phyloP scores from a whole-genome alignment of 192 early-diverging fungal species.

The Funneliformis geosporum region DNA sequence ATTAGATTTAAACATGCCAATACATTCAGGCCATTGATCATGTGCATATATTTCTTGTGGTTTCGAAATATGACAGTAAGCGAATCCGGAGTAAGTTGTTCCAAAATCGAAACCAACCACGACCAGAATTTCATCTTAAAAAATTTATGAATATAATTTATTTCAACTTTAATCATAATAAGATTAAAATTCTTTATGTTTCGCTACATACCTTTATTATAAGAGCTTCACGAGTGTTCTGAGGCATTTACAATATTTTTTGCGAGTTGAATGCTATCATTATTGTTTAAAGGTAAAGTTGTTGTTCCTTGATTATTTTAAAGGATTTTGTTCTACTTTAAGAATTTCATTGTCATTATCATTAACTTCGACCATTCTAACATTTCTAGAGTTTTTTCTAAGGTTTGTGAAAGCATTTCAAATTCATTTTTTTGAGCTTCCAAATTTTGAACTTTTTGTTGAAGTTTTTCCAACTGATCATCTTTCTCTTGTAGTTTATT shows the following conservation, averaged over 20 bases:
- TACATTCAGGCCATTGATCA: background rate
- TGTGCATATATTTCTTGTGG: background rate
- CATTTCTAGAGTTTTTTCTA: no score
- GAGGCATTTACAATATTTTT: background rate
- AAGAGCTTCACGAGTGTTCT: background rate
- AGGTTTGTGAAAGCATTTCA: no score
- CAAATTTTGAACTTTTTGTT: no score
- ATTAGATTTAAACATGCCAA: background rate
- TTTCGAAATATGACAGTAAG: background rate
- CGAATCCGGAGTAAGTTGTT: background rate
- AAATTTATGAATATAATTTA: no score
- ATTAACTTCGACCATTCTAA: no score
- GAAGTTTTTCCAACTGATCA: no score
- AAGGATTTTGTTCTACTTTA: no score
- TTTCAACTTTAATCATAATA: no score
- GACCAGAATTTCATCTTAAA: background rate
- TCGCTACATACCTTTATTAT: background rate
- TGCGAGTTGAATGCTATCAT: background rate
- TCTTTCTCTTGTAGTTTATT: no score
- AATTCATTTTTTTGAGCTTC: no score
- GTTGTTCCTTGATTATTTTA: background rate
- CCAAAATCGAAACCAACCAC: background rate
- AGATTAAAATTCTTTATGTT: background rate
- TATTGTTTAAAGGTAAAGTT: background rate
- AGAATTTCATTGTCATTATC: no score